A percentile compares a stretch with the other conserved stretches of the same genome.
Conservation (phyloP, 2,329 filamentous ascomycete species). For the Epichloe elymi region DNA sequence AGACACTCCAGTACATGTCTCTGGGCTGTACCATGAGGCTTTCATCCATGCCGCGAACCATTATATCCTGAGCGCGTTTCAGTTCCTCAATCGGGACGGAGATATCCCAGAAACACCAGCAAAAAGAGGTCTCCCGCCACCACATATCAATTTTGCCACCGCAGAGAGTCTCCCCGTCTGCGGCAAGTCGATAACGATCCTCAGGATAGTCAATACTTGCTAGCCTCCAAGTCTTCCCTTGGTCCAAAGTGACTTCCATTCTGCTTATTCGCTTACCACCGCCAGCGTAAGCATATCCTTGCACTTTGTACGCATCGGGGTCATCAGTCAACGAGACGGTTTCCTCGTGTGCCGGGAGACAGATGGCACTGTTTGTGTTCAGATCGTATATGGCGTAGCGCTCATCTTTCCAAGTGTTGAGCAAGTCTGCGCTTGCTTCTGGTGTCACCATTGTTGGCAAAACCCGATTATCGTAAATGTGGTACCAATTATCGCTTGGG, state of each 20-base stretch:
- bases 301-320: constrained; percentile 46
- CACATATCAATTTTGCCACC: constrained; percentile 69
- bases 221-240: constrained; percentile 67
- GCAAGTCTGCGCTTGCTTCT: constrained; percentile 61
- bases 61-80: constrained; percentile 52
- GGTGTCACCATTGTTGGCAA: constrained; percentile 77
- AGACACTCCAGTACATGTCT: constrained; percentile 92
- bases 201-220: constrained; percentile 72
- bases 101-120: constrained; percentile 86
- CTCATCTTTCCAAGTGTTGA: constrained; percentile 75
- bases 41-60: constrained; percentile 84
- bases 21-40: constrained; percentile 73
- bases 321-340: constrained; percentile 36
- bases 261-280: constrained; percentile 74
- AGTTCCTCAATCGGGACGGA: constrained; percentile 52
- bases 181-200: constrained; percentile 59
- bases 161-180: constrained; percentile 50
- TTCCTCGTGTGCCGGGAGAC: constrained; percentile 69
- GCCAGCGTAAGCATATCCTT: constrained; percentile 79
- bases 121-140: constrained; percentile 72
- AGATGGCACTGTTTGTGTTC: constrained; percentile 73
- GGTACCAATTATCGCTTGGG: constrained; percentile 89
- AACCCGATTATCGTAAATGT: constrained; percentile 87
- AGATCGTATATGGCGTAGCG: constrained; percentile 88
- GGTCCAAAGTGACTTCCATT: constrained; percentile 72